Conservation (phyloP, 768 basidiomycete genomes). For the Tephrocybe sp. region DNA sequence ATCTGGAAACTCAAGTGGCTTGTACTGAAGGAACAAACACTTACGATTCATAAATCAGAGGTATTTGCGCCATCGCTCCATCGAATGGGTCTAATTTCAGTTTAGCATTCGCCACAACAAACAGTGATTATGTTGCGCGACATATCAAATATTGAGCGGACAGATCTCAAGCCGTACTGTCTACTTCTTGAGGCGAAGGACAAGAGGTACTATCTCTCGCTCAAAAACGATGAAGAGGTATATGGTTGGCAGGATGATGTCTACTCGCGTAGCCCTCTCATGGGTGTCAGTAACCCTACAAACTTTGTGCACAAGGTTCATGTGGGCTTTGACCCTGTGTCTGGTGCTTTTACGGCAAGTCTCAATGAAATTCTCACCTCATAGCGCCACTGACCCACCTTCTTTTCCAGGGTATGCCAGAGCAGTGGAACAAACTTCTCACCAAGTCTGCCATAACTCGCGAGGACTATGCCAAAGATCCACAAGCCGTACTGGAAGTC, state of each 20-base stretch:
- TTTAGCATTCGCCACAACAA: slow-evolving; percentile 55
- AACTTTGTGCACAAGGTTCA: slow-evolving; percentile 99
- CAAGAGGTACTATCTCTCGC: slow-evolving; percentile 74
- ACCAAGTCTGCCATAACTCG: slow-evolving; percentile 97
- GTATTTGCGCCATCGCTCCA: slow-evolving; percentile 43
- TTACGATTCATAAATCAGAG: slow-evolving; percentile 91
- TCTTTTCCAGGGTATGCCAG: slow-evolving; percentile 78
- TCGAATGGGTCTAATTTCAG: not conserved
- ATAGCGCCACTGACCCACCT: slow-evolving; percentile 4
- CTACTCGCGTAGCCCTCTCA: slow-evolving; percentile 86
- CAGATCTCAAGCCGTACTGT: slow-evolving; percentile 94
- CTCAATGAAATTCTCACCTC: not conserved
- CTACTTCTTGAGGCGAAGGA: slow-evolving; percentile 84
- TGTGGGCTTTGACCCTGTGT: slow-evolving; percentile 93
- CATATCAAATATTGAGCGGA: slow-evolving; percentile 86
- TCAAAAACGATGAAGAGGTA: slow-evolving; percentile 95
- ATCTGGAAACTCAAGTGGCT: slow-evolving; percentile 92
- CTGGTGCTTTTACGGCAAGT: slow-evolving; percentile 91
- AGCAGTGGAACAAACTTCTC: slow-evolving; percentile 96
- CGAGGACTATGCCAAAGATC: slow-evolving; percentile 96
- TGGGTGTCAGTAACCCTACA: slow-evolving; percentile 93
- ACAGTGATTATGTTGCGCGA: slow-evolving; percentile 68
- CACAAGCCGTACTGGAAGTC: slow-evolving; percentile 95
- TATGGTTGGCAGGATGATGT: slow-evolving; percentile 99
- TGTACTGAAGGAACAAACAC: slow-evolving; percentile 74